Evolutionary conservation across 306 rosid genomes (phyloP), one percentile per base, ranked within the genome.

Genomic region (Quercus agrifolia): DNA sequence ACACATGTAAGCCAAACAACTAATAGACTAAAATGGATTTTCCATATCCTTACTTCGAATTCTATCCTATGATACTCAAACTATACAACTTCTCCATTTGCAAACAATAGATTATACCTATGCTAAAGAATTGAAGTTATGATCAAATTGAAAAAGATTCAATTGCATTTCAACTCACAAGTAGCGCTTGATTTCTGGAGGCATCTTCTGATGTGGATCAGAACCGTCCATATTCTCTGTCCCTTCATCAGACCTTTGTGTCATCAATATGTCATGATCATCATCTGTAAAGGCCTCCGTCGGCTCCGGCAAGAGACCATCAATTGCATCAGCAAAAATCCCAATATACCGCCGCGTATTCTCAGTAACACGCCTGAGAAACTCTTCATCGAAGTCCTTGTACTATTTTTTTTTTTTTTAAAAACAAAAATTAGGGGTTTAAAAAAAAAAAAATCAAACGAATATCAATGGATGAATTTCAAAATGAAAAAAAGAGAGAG

Each of bases 201-300:
- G 98, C 98, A 94, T 94, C 87, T 82, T 91, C 83, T 96, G 99
- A 83, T 44, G 88, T 4, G 98, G 98, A 78, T 96, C 98, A 0
- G 90, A 74, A 79, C 87, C 89, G 70, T 96, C 98, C 64, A 80
- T 62, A 73, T 88, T 90, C 70, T 91, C 98, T 0, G 85, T 85
- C 56, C 89, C 98, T 74, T 96, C 97, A 15, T 93, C 99, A 44
- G 97, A 88, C 83, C 99, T 90, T 76, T 96, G 97, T 4, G 97
- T 93, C 98, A 96, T 93, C 86, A 91, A 76, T 77, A 96, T 93
- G 85, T 96, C 99, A 75, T 96, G 98, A 61, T 96, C 99, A 80
- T 93, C 99, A 71, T 93, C 99, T 0, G 82, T 71, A 83, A 96
- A 96, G 23, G 88, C 88, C 90, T 96, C 98, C 0, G 96, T 93